Conservation (phyloP, 495 filamentous ascomycete species). For the Tuber calosporum region DNA sequence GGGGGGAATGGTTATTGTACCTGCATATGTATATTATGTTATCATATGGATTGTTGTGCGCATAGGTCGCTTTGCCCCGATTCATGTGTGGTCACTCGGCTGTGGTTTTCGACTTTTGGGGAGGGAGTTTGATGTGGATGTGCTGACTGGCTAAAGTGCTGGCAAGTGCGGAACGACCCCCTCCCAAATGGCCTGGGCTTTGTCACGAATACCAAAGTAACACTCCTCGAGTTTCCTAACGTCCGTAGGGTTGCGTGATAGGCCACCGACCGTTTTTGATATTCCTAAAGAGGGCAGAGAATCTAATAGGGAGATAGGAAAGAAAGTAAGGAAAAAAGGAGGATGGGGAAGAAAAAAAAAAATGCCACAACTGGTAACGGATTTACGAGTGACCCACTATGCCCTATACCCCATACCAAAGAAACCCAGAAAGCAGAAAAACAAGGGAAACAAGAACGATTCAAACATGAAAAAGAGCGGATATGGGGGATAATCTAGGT, state of each 20-base stretch:
- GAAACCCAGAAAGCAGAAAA: background rate
- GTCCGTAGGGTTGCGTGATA: background rate
- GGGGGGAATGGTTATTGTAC: background rate
- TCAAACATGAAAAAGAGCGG: background rate
- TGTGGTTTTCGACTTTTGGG: background rate
- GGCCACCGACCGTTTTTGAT: background rate
- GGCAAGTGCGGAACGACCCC: background rate
- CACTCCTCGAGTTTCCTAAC: background rate
- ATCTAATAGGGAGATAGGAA: background rate
- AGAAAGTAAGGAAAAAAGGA: background rate
- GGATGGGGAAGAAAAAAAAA: background rate
- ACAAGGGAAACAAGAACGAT: background rate
- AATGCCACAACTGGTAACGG: background rate
- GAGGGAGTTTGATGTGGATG: background rate
- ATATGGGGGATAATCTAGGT: background rate
- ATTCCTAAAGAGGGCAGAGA: background rate
- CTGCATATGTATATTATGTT: background rate
- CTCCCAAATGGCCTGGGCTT: background rate
- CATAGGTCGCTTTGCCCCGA: background rate
- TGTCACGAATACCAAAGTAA: background rate
- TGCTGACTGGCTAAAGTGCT: background rate
- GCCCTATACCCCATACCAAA: background rate
- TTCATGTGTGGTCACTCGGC: background rate
- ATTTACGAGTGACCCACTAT: background rate
- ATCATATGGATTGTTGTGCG: too few relatives aligned